Base-by-base conservation (phyloP, 1,284 basidiomycete species). In the Cryptococcus floricola region DNA sequence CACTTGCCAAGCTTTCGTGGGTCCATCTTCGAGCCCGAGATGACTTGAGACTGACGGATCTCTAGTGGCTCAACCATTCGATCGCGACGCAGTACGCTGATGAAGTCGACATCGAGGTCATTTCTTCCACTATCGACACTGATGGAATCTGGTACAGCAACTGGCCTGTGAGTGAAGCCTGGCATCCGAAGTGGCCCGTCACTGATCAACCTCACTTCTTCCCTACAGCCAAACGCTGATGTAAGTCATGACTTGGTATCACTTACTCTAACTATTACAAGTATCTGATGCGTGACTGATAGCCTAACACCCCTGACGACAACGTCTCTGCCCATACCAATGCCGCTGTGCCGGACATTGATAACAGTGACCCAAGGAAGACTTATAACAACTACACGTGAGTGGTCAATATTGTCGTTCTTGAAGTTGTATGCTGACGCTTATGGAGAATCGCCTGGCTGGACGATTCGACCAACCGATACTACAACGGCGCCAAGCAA, bases 31-130 rank as follows among this genome's bases (percentile, higher is more conserved):
- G 9, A 5, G 28, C 18, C 14, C 16, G 18, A 7, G 3, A n/a
- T 38, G 18, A 47, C 53, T 58, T 55, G 23, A 7, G 13, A 46
- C 28, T 41, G 39, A 14, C 37, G 34, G 25, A n/a, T 25, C 46
- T 23, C 5, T 38, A 60, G 50, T 54, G 59, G 59, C 39, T 60
- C 19, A 60, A 57, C 18, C 55, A 60, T 45, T 54, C 55, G 14
- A 50, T 43, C 18, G 14, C 53, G 9, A 51, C 38, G 13, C n/a
- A 47, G 13, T 42, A 42, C 27, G 53, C 45, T 5, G 58, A 59
- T 25, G 58, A 59, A 37, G 25, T 56, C 18, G 58, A 59, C 27
- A 50, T 59, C 16, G 54, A 56, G 39, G 52, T 56, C 1, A 46
- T 56, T 9, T 38, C 47, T 5, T 54, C 50, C 3, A 42, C 54